Base-by-base conservation (phyloP, 2,329 filamentous ascomycete species). In the Colletotrichum nymphaeae region DNA sequence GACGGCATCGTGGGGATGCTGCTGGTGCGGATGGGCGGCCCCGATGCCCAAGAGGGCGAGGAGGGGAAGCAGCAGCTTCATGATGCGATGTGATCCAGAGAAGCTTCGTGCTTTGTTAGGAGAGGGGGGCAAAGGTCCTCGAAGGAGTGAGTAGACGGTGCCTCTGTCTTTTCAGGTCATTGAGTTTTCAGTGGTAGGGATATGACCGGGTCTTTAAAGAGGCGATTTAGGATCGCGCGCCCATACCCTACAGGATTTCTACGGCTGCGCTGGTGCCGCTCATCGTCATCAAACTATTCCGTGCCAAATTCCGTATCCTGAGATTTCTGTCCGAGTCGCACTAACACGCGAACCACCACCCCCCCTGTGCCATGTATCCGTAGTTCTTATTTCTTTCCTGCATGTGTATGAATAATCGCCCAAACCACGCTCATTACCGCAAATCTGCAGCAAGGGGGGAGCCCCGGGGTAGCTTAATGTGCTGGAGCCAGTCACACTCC, bases 361-460 rank as follows among this genome's bases (percentile, higher is more conserved):
- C 30, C 30, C 69, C 69, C 69, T 57, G 57, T 30, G 42, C 37
- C 14, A 14, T 42, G 16, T 42, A 19, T 42, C 16, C 32, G 32
- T 42, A 42, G 5, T 42, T 63, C 14, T 49, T 52, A 49, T 69
- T 24, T 35, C 14, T 35, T 6, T 68, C 26, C 64, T 72, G 69
- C 69, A 62, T 35, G 69, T 63, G 22, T 30, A 49, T 72, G 69
- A 72, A 72, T 72, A 69, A 69, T 69, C 69, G 58, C 69, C 69
- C 64, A 42, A 63, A 32, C 42, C 60, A 35, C 19, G 59, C 42
- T 52, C 26, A 24, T 8, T 59, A 19, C 57, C 57, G 57, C 57
- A 37, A 37, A 37, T 5, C 32, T 37, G 57, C 57, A 19, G 32
- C 30, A 52, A 52, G 59, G 42, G 32, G 32, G 30, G 28, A 30